Base-by-base conservation (phyloP, 2,329 filamentous ascomycete genomes). In the Atkinsonella hypoxylon region DNA sequence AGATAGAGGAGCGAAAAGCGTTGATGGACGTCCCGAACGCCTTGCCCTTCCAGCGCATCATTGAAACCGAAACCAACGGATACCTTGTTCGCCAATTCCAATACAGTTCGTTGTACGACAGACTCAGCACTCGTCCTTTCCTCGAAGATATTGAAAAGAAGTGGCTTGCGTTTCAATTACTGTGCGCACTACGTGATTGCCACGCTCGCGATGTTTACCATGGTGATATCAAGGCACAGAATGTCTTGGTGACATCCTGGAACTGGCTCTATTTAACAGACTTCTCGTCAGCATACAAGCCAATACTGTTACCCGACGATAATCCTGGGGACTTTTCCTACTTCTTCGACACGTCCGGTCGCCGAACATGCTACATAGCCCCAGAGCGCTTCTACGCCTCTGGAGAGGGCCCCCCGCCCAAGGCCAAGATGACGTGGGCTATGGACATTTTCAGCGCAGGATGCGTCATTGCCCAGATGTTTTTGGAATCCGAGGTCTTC, bases 191-290 rank as follows among this genome's bases (percentile, higher is more conserved):
- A 52, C 83, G 90, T 51, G 94, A 98, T 67, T 96, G 89, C 60
- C 93, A 98, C 66, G 77, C 85, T 30, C 79, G 85, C 45, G 87
- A 94, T 60, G 77, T 98, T 48, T 97, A 90, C 64, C 93, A 98
- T 64, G 94, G 93, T 52, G 94, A 98, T 63, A 97, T 98, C 72
- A 98, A 98, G 73, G 93, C 91, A 1, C 91, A 98, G 67, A 98
- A 98, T 61, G 82, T 95, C 36, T 74, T 98, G 45, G 91, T 98
- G 47, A 98, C 93, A 0, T 97, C 93, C 7, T 98, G 93, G 93
- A 96, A 97, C 70, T 98, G 94, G 93, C 77, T 98, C 2, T 98
- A 97, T 64, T 77, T 98, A 38, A 85, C 90, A n/a, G 93, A 98
- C 66, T 98, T 97, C 65, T 95, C 91, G 4, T 89, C 91, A 0